Conservation (phyloP, 331 rosid species). For the Cucumis variabilis region DNA sequence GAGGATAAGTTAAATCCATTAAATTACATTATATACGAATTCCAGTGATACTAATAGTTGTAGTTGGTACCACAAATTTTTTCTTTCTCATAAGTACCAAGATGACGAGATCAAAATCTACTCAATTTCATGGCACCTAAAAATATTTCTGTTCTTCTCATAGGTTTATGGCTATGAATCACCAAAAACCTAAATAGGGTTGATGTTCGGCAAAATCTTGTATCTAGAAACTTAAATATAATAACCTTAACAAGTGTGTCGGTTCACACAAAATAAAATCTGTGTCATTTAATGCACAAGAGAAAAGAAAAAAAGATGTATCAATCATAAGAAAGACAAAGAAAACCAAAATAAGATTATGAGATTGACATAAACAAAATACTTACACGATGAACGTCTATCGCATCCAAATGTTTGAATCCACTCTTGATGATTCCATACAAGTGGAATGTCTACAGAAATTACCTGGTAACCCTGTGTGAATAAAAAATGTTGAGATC, state of each 20-base stretch:
- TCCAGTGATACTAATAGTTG: background rate
- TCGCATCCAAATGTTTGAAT: constrained; percentile 98
- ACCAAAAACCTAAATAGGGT: constrained; percentile 6
- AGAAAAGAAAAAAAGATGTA: background rate
- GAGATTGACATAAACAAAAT: constrained; percentile 18
- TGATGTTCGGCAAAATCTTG: background rate
- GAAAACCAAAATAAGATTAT: background rate
- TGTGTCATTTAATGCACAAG: background rate
- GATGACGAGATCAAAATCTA: background rate
- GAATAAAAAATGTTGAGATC: too few species aligned
- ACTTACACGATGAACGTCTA: constrained; percentile 97
- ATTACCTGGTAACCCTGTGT: constrained; percentile 94
- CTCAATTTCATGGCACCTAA: background rate
- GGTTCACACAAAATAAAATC: background rate
- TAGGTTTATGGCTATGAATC: constrained; percentile 8
- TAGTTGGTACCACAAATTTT: background rate
- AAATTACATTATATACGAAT: background rate
- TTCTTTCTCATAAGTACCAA: background rate
- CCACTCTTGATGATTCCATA: constrained; percentile 98
- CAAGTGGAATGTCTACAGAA: constrained; percentile 94
- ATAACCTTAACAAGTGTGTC: background rate
- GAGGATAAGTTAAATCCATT: background rate
- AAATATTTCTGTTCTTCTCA: background rate
- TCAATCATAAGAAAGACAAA: background rate
- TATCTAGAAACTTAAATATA: background rate